These are phyloP conservation scores for Ananas comosus DNA, from an alignment of 176 grass and related monocot species.

Conservation along the genomic window DNA sequence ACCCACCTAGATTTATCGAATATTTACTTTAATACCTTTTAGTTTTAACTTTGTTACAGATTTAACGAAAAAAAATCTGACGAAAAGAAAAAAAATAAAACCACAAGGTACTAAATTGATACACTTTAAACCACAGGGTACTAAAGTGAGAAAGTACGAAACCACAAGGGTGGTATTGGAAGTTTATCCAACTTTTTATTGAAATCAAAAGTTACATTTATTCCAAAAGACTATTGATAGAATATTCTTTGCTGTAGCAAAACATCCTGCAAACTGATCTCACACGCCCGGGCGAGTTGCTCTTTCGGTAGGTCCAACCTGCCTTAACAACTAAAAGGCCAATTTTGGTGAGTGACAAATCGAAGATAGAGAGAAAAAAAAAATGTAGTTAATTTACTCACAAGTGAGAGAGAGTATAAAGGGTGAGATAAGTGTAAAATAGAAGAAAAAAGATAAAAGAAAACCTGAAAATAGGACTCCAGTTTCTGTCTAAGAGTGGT, in stretches of 20 bases:
- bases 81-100: no score
- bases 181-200: no score
- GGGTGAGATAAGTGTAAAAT: neutral
- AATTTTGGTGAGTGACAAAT: neutral
- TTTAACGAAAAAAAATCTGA: no score
- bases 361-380: neutral
- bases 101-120: no score
- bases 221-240: no score
- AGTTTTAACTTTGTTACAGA: no score
- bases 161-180: no score
- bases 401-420: neutral
- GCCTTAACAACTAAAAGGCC: constrained; percentile 41
- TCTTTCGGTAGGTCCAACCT: constrained; percentile 56
- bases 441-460: neutral
- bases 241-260: neutral
- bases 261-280: neutral
- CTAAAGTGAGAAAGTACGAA: no score
- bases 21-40: no score
- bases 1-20: no score
- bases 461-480: constrained; percentile 95
- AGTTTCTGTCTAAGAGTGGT: constrained; percentile 65
- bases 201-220: no score
- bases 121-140: no score
- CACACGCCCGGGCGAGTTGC: constrained; percentile 55
- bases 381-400: neutral